These are phyloP conservation scores for apple (Malus domestica) DNA, from an alignment of 306 rosid genomes.

Conservation along the genomic window ASM211411v1 NC_041798.1:41371501-41372000, in stretches of 20 bases:
- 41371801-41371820: not conserved
- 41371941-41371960: conserved; percentile 11
- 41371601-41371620: conserved; percentile 9
- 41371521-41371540: not conserved
- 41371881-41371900: conserved; percentile 78
- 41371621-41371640: not conserved
- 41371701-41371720: not conserved
- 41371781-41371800: conserved; percentile 5
- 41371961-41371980: conserved; percentile 53
- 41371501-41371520: conserved; percentile 20
- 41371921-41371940: conserved; percentile 82
- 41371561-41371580: not conserved
- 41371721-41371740: conserved; percentile 12
- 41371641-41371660: conserved; percentile 14
- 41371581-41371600: conserved; percentile 29
- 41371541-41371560: not conserved
- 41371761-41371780: conserved; percentile 25
- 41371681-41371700: conserved; percentile 42
- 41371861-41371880: conserved; percentile 65
- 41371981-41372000: not conserved
- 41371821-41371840: not conserved
- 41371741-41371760: conserved; percentile 5
- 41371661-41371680: conserved; percentile 57
- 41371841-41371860: conserved; percentile 31
- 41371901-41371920: conserved; percentile 76